Evolutionary conservation across 345 rosid species (phyloP).

Genomic region (Ricinus communis): DNA sequence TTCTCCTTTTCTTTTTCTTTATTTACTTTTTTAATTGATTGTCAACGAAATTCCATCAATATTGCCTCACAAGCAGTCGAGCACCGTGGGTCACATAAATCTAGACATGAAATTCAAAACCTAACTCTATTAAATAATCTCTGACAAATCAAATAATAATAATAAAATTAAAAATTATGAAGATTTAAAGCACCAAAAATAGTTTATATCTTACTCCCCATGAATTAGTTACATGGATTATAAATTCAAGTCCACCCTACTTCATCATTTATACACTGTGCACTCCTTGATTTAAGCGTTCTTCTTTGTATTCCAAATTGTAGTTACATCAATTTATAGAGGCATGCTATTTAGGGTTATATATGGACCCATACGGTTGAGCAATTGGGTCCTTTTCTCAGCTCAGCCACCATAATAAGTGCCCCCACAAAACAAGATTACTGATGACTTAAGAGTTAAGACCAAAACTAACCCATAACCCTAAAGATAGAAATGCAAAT

Average conservation of each 20-base stretch:
- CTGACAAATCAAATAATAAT: not conserved
- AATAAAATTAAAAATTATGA: not conserved
- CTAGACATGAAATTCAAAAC: not conserved
- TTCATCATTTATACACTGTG: too few species aligned
- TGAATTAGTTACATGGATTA: too few species aligned
- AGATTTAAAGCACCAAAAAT: too few species aligned
- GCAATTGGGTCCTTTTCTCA: conserved; percentile 1
- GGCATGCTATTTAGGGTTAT: not conserved
- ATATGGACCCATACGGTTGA: conserved; percentile 14
- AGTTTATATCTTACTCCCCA: too few species aligned
- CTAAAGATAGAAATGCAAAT: not conserved
- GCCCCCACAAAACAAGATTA: conserved; percentile 28
- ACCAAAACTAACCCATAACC: conserved; percentile 28
- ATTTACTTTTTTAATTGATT: too few species aligned
- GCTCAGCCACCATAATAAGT: not conserved
- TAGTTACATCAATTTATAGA: too few species aligned
- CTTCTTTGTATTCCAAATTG: too few species aligned
- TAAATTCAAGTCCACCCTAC: too few species aligned
- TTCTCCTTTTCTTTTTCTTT: too few species aligned
- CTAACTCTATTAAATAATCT: not conserved
- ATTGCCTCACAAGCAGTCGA: not conserved
- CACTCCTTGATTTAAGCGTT: too few species aligned
- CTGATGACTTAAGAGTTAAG: conserved; percentile 35
- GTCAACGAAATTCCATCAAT: not conserved
- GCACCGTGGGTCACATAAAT: not conserved